These are phyloP conservation scores for Adansonia grandidieri DNA, from an alignment of 441 rosid genomes.

Conservation along the genomic window DNA sequence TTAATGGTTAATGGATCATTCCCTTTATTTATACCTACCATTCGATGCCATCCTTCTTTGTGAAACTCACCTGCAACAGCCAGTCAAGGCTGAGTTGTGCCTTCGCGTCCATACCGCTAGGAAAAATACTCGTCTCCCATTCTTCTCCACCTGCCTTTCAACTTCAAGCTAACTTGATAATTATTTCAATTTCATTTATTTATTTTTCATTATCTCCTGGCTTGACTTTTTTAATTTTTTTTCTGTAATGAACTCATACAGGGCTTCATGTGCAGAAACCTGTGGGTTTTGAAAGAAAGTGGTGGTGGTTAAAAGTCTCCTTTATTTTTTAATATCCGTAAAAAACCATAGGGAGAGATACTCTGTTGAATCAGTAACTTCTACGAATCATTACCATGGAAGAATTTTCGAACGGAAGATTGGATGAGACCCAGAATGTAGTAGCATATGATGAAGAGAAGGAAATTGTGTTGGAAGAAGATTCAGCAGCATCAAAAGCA, in stretches of 20 bases:
- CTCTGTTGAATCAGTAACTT: background rate
- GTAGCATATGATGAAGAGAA: conserved; percentile 28
- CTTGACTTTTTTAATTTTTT: background rate
- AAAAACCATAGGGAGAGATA: conserved; percentile 1
- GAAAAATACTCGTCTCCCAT: background rate
- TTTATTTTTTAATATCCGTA: background rate
- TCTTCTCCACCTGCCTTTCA: conserved; percentile 14
- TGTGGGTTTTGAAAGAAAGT: background rate
- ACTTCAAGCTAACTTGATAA: background rate
- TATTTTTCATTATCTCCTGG: background rate
- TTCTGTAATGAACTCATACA: background rate
- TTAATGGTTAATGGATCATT: too few relatives aligned
- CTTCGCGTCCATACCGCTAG: background rate
- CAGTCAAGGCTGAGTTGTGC: background rate
- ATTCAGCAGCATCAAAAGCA: conserved; percentile 22
- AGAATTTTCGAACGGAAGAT: conserved; percentile 40
- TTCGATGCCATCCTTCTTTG: background rate
- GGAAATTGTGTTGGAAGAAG: conserved; percentile 15
- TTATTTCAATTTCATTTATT: background rate
- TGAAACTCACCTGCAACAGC: background rate
- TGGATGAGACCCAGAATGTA: conserved; percentile 27
- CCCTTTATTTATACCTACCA: background rate
- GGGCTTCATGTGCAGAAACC: background rate
- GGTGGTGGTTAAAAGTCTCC: background rate
- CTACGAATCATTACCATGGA: conserved; percentile 37